Evolutionary conservation across 306 rosid species (phyloP), one percentile per base, ranked within the genome.

Genomic region (Lathyrus tuberosus): DNA sequence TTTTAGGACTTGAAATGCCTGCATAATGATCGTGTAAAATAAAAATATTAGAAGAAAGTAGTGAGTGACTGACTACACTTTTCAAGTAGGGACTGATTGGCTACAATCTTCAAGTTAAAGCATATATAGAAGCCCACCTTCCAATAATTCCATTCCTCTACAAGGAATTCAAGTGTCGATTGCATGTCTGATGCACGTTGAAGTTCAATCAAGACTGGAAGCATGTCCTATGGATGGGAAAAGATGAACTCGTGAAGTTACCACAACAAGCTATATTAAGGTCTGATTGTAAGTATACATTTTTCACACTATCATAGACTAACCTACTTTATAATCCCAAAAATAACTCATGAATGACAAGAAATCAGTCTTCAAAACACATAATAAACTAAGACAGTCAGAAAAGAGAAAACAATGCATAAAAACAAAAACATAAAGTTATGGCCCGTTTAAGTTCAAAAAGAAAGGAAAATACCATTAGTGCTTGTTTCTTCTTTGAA

Each of bases 101-200:
- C n/a, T n/a, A n/a, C n/a, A n/a, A n/a, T n/a, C n/a, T n/a, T n/a
- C n/a, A n/a, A n/a, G n/a, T n/a, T n/a, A n/a, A n/a, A n/a, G n/a
- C n/a, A n/a, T n/a, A 65, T 33, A 52, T 3, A 76, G 60, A 53
- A 35, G 67, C 84, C 80, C 81, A 90, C 99, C 96, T 88, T 89
- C 83, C 91, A 91, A 80, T 95, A 95, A 83, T 91, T 80, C 75
- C 96, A 96, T 78, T 91, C 96, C 80, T 86, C 95, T 62, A 79
- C 96, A 76, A 95, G 95, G 20, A 78, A 83, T 77, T 91, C 99
- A 60, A 95, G 99, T 71, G 89, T 69, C 18, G 88, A 84, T 83
- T 89, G 97, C 97, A 95, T 91, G 78, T 82, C 80, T 80, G 82
- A 54, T 46, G 88, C 95, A 86, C 86, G 95, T 44, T 66, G 82